Conservation (phyloP, 2,329 filamentous ascomycete genomes). For the Cladobotryum mycophilum region DNA sequence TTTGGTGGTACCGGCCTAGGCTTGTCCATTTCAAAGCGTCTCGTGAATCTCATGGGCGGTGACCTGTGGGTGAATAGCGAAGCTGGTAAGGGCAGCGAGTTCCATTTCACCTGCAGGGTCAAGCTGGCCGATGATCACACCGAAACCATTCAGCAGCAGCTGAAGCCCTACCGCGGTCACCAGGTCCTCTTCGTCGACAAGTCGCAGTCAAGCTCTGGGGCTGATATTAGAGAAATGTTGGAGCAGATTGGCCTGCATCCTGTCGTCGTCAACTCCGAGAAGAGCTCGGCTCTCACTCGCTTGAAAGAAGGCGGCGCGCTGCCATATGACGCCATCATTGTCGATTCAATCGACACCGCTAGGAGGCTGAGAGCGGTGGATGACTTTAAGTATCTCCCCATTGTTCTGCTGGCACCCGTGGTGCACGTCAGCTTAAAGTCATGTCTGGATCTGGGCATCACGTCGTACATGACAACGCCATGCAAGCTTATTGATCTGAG, state of each 20-base stretch:
- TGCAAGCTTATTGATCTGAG: constrained; percentile 90
- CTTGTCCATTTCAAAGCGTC: constrained; percentile 87
- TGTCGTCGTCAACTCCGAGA: constrained; percentile 76
- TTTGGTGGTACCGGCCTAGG: constrained; percentile 94
- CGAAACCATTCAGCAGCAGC: constrained; percentile 70
- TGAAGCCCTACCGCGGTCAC: constrained; percentile 86
- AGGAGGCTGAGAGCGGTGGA: constrained; percentile 77
- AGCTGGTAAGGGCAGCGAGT: constrained; percentile 84
- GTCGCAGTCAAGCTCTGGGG: constrained; percentile 68
- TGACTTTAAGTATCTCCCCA: constrained; percentile 95
- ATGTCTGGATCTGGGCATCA: constrained; percentile 88
- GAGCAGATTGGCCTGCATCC: constrained; percentile 72
- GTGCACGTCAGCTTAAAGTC: constrained; percentile 91
- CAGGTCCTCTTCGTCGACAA: constrained; percentile 94
- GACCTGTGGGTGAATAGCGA: constrained; percentile 94
- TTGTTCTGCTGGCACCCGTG: constrained; percentile 82
- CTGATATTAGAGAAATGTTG: constrained; percentile 74
- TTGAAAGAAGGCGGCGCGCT: constrained; percentile 51
- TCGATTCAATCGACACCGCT: constrained; percentile 91
- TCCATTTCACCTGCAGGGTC: constrained; percentile 93
- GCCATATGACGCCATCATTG: constrained; percentile 90
- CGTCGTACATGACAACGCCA: constrained; percentile 98
- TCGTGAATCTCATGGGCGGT: constrained; percentile 94
- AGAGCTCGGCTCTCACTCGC: constrained; percentile 51
- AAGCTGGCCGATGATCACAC: constrained; percentile 76